Evolutionary conservation across 2,329 filamentous ascomycete species (phyloP).

Genomic region (Chaetomium globosum): DNA sequence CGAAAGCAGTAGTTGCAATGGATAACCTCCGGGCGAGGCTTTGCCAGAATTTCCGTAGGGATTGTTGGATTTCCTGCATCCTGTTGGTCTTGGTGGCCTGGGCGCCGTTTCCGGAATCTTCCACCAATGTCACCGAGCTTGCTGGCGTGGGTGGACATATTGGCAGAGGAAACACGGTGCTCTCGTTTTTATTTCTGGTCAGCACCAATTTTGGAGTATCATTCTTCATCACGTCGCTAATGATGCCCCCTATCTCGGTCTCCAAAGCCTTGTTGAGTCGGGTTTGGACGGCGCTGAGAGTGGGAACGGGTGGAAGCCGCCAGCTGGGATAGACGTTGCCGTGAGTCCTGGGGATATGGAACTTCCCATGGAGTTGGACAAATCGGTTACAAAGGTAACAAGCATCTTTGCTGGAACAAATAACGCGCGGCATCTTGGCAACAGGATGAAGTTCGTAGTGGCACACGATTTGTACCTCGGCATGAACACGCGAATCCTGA

Average conservation of each 20-base stretch:
- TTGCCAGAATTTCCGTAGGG: background rate
- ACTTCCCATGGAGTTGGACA: constrained; percentile 47
- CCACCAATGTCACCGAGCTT: background rate
- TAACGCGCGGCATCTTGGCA: constrained; percentile 44
- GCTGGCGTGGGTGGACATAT: constrained; percentile 17
- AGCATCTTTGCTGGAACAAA: constrained; percentile 54
- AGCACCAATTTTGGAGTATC: background rate
- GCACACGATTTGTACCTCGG: constrained; percentile 54
- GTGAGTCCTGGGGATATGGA: constrained; percentile 48
- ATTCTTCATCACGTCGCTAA: constrained; percentile 11
- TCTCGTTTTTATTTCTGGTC: constrained; percentile 29
- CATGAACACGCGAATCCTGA: constrained; percentile 48
- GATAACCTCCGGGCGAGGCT: no score
- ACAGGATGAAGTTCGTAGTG: constrained; percentile 45
- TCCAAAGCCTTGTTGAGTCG: constrained; percentile 25
- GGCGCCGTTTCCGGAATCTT: background rate
- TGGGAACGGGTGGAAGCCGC: constrained; percentile 44
- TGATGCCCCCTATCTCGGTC: constrained; percentile 8
- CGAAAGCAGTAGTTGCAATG: background rate
- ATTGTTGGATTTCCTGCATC: background rate
- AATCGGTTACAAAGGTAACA: constrained; percentile 56
- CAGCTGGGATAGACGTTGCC: constrained; percentile 51
- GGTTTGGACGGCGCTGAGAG: constrained; percentile 5
- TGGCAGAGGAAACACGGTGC: constrained; percentile 22
- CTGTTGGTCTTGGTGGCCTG: no score